Evolutionary conservation across 495 filamentous ascomycete species (phyloP), one percentile per base, ranked within the genome.

Genomic region (Hypoxylon intermedium): DNA sequence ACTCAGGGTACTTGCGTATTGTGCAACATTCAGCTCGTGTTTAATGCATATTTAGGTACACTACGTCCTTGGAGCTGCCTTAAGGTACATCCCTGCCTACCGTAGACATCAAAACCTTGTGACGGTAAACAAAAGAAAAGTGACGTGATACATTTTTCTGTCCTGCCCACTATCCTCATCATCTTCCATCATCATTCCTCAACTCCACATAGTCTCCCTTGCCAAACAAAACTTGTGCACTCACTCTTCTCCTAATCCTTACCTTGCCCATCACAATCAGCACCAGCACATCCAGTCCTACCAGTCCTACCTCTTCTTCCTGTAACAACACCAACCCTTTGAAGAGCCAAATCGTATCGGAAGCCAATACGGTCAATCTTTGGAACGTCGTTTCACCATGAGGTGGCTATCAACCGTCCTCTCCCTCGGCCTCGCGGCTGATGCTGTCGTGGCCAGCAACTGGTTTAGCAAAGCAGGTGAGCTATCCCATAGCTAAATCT

Each of bases 401-500:
- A 93, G 85, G 83, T 80, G 92, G 74, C 79, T 89, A 63, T 79
- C 83, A 59, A 82, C 83, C 63, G 72, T 89, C 75, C 74, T 93
- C 63, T 77, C 92, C 66, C 76, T 91, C 58, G 84, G 83, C 64
- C 79, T 95, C 19, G 87, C 87, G 54, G 84, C 87, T 41, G 84
- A 91, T 68, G 81, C 76, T 42, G 83, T 85, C 26, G 79, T 88
- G 54, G 90, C 84, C 43, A 87, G 84, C 65, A 87, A 73, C 67
- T 94, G 91, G 91, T 91, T 92, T 70, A 85, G 83, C 58, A 93
- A 90, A 76, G 83, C 91, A 73, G 87, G 91, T 93, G 74, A 45
- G 87, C 83, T 51, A 26, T 16, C 34, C 3, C 33, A 7, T 20
- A 55, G 23, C 24, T 20, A 28, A 34, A 38, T 19, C 5, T 16